A percentile compares a stretch with the other conserved stretches of the same genome.
phyloP scores from a whole-genome alignment of 176 grass and related monocot genomes.

The Otatea glauca region DNA sequence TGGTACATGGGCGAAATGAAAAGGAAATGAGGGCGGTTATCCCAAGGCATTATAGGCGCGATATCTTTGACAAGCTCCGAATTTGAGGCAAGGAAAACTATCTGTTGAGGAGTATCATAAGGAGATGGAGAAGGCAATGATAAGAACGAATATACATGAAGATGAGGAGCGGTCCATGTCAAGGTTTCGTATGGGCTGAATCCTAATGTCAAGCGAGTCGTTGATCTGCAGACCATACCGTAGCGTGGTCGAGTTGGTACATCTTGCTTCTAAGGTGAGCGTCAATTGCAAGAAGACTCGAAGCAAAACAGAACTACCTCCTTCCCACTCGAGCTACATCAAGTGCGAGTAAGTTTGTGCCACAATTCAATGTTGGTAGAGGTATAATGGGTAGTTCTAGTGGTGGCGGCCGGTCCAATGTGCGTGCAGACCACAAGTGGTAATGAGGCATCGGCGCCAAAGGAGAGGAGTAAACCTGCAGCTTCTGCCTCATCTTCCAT shows the following conservation, averaged over 20 bases:
- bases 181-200: not conserved
- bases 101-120: not conserved
- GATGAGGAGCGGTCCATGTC: not conserved
- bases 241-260: not conserved
- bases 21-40: not conserved
- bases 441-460: no score
- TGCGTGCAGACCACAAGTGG: no score
- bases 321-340: not conserved
- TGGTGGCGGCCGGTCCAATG: not conserved
- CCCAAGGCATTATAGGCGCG: not conserved
- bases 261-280: not conserved
- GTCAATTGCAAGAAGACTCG: not conserved
- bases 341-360: not conserved
- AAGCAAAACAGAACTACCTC: not conserved
- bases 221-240: not conserved
- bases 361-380: not conserved
- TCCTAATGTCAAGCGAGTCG: not conserved
- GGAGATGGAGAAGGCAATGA: not conserved
- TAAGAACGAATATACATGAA: not conserved
- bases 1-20: not conserved
- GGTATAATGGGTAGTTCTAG: not conserved
- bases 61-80: not conserved
- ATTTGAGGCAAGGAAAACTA: not conserved
- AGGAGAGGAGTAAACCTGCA: no score
- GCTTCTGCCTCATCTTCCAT: no score